A percentile compares a stretch with the other conserved stretches of the same genome.
Conservation (phyloP, 1,139 yeast species). For the Hyphopichia buzzinii region DNA sequence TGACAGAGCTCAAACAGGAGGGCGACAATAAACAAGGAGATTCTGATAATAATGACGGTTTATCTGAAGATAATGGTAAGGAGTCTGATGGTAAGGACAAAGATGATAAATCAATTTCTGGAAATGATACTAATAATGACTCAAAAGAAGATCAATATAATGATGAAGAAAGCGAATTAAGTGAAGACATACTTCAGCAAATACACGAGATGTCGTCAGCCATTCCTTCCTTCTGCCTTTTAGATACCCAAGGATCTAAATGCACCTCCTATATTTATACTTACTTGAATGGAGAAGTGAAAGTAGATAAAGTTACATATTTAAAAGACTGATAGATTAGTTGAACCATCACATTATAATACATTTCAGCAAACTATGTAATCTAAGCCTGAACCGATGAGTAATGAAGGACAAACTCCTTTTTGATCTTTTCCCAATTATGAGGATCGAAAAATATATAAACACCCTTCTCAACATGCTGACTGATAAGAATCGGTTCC, state of each 20-base stretch:
- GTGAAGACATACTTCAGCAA: constrained; percentile 11
- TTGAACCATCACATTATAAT: neutral
- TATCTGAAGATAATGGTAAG: constrained; percentile 8
- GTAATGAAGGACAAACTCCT: constrained; percentile 73
- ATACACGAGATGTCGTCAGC: constrained; percentile 20
- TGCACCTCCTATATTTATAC: constrained; percentile 88
- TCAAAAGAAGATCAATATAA: neutral
- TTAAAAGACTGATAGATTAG: constrained; percentile 48
- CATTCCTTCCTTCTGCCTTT: constrained; percentile 84
- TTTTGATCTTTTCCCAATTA: constrained; percentile 92
- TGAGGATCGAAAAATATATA: constrained; percentile 95
- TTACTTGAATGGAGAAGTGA: constrained; percentile 74
- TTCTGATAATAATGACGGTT: too few species aligned
- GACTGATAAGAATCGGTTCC: constrained; percentile 84
- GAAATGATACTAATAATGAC: constrained; percentile 9
- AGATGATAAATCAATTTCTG: constrained; percentile 1
- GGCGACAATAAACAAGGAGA: constrained; percentile 10
- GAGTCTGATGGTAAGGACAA: constrained; percentile 8
- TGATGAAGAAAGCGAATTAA: constrained; percentile 12
- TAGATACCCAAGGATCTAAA: constrained; percentile 75
- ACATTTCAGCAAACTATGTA: constrained; percentile 2
- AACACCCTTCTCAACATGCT: constrained; percentile 90
- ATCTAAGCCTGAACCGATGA: constrained; percentile 45
- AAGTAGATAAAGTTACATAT: constrained; percentile 86
- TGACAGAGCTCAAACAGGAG: constrained; percentile 12